Percentiles rank a stretch among this genome's conserved stretches.
phyloP scores from a whole-genome alignment of 768 basidiomycete genomes.

The Pleurotus platypus region DNA sequence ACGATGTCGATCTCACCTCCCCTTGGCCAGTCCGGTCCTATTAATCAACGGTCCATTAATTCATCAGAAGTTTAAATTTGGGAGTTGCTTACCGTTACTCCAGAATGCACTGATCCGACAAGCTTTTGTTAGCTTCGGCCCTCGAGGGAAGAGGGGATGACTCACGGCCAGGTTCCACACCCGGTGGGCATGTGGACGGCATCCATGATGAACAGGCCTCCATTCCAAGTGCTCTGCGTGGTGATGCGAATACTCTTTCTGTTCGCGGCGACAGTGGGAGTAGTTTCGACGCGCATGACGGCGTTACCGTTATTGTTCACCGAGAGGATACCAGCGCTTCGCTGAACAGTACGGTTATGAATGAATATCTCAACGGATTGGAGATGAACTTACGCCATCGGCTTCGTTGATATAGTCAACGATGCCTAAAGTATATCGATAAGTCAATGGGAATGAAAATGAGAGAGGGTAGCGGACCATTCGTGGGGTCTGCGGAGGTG shows the following conservation, averaged over 20 bases:
- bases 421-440: slow-evolving; percentile 20
- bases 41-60: not conserved
- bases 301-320: slow-evolving; percentile 74
- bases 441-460: not conserved
- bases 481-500: slow-evolving; percentile 68
- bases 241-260: slow-evolving; percentile 80
- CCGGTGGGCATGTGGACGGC: slow-evolving; percentile 88
- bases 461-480: slow-evolving; percentile 38
- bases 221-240: slow-evolving; percentile 55
- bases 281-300: slow-evolving; percentile 88
- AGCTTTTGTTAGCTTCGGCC: not conserved
- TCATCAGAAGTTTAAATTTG: no score
- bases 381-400: slow-evolving; percentile 45
- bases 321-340: slow-evolving; percentile 53
- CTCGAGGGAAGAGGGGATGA: slow-evolving; percentile 12
- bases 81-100: slow-evolving; percentile 34
- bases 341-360: slow-evolving; percentile 27
- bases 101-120: slow-evolving; percentile 37
- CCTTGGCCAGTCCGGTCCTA: slow-evolving; percentile 60
- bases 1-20: slow-evolving; percentile 82
- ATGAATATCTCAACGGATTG: slow-evolving; percentile 7
- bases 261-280: slow-evolving; percentile 59
- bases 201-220: slow-evolving; percentile 76
- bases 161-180: slow-evolving; percentile 82
- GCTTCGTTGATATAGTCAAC: slow-evolving; percentile 65